Conservation (phyloP, 371 early-diverging fungal species). For the Choanephora cucurbitarum region DNA sequence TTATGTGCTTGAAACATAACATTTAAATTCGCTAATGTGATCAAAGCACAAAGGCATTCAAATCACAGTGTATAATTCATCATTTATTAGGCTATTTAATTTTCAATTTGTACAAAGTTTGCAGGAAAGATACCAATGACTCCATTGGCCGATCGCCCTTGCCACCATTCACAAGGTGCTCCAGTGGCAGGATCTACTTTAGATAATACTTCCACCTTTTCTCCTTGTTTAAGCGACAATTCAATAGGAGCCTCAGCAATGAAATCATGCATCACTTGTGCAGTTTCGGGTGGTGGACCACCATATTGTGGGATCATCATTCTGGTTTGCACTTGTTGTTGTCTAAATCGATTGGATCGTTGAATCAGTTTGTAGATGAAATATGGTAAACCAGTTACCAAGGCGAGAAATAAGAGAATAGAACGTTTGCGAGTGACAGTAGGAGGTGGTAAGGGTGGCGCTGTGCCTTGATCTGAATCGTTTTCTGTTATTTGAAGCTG, state of each 20-base stretch:
- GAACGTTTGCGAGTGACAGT: slow-evolving; percentile 50
- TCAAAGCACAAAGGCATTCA: too few species aligned
- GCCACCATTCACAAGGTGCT: slow-evolving; percentile 91
- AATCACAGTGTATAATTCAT: not conserved
- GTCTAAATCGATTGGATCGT: slow-evolving; percentile 26
- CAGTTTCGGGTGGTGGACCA: slow-evolving; percentile 74
- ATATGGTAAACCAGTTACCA: slow-evolving; percentile 90
- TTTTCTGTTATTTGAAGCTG: slow-evolving; percentile 50
- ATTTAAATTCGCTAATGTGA: too few species aligned
- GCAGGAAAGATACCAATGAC: slow-evolving; percentile 89
- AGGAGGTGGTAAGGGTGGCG: too few species aligned
- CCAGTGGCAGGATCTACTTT: slow-evolving; percentile 77
- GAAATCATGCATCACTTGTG: slow-evolving; percentile 88
- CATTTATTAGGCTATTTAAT: slow-evolving; percentile 8
- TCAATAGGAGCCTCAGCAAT: slow-evolving; percentile 75
- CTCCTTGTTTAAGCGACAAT: slow-evolving; percentile 80
- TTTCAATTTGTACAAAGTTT: slow-evolving; percentile 71
- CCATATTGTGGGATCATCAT: slow-evolving; percentile 41
- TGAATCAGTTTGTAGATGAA: slow-evolving; percentile 83
- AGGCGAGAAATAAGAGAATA: slow-evolving; percentile 74
- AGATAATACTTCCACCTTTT: slow-evolving; percentile 81
- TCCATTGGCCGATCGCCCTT: slow-evolving; percentile 81
- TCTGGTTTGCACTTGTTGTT: slow-evolving; percentile 39
- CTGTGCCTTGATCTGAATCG: slow-evolving; percentile 17
- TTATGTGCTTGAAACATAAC: too few species aligned